These are phyloP conservation scores for Monascus ruber DNA, from an alignment of 2,329 filamentous ascomycete genomes.

Conservation along the genomic window DNA sequence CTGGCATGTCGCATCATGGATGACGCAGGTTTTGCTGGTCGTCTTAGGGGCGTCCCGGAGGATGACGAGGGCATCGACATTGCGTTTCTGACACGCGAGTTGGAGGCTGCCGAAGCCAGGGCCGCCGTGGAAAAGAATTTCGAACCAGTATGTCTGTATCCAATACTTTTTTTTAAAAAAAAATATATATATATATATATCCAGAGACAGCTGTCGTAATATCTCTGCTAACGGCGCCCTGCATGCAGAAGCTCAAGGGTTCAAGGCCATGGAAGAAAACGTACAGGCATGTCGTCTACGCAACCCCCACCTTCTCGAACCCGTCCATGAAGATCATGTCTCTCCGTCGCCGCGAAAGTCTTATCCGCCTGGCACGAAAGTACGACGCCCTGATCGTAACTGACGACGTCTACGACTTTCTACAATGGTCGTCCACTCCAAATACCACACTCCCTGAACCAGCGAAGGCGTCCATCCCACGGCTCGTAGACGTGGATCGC, in stretches of 20 bases:
- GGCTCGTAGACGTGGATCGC: constrained; percentile 68
- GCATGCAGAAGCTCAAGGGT: constrained; percentile 43
- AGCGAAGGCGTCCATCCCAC: constrained; percentile 46
- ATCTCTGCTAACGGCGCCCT: too few relatives aligned
- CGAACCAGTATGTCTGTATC: constrained; percentile 14
- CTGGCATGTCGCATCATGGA: constrained; percentile 77
- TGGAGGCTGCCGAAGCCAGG: constrained; percentile 40
- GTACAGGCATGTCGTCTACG: constrained; percentile 81
- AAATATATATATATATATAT: too few relatives aligned
- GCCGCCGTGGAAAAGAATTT: constrained; percentile 27
- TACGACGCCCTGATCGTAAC: constrained; percentile 72
- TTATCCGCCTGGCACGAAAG: constrained; percentile 66
- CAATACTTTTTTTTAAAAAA: constrained; percentile 21
- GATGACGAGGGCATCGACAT: constrained; percentile 68
- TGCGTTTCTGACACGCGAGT: constrained; percentile 41
- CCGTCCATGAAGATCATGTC: constrained; percentile 78
- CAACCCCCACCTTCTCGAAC: constrained; percentile 79
- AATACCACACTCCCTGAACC: constrained; percentile 5
- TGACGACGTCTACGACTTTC: constrained; percentile 90
- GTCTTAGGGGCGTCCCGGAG: constrained; percentile 60
- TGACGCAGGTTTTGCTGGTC: constrained; percentile 61
- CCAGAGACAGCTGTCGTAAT: too few relatives aligned
- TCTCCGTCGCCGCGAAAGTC: constrained; percentile 49
- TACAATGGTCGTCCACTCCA: constrained; percentile 57
- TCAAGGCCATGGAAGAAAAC: constrained; percentile 55